Conservation (phyloP, 345 rosid species). For the Microcos paniculata region DNA sequence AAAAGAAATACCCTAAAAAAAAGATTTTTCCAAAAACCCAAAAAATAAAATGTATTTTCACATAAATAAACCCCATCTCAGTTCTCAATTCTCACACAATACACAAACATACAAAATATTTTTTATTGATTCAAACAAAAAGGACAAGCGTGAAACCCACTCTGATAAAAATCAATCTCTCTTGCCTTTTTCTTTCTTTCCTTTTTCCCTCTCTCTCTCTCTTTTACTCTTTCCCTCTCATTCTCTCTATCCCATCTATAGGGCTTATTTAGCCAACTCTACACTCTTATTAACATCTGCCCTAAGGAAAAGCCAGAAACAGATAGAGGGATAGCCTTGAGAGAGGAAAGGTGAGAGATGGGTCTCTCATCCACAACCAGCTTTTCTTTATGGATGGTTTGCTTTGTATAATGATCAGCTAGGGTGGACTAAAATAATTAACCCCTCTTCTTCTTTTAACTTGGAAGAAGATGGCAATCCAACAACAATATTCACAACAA, state of each 20-base stretch:
- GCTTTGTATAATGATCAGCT: constrained; percentile 25
- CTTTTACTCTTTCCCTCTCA: constrained; percentile 21
- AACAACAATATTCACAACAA: constrained; percentile 15
- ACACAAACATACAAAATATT: background rate
- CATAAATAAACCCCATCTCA: background rate
- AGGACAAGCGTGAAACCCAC: constrained; percentile 60
- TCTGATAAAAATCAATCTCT: constrained; percentile 39
- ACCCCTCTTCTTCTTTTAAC: constrained; percentile 32
- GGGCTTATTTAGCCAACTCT: constrained; percentile 4
- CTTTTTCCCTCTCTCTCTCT: too few species aligned
- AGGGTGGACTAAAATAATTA: constrained; percentile 12
- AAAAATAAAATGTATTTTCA: background rate
- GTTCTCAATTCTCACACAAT: too few species aligned
- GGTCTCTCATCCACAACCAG: constrained; percentile 21
- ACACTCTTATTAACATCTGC: background rate
- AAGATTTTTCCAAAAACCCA: constrained; percentile 20
- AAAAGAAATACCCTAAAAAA: constrained; percentile 15
- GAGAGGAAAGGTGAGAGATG: constrained; percentile 26
- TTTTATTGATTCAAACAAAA: constrained; percentile 18
- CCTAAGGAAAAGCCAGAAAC: background rate
- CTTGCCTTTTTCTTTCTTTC: constrained; percentile 24
- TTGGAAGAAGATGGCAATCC: constrained; percentile 56
- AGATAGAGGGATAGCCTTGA: constrained; percentile 21
- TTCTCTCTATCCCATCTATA: constrained; percentile 12
- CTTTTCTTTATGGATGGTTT: constrained; percentile 24